Percentiles rank a stretch among this genome's conserved stretches.
phyloP scores from a whole-genome alignment of 306 rosid species.

The Abrus precatorius region DNA sequence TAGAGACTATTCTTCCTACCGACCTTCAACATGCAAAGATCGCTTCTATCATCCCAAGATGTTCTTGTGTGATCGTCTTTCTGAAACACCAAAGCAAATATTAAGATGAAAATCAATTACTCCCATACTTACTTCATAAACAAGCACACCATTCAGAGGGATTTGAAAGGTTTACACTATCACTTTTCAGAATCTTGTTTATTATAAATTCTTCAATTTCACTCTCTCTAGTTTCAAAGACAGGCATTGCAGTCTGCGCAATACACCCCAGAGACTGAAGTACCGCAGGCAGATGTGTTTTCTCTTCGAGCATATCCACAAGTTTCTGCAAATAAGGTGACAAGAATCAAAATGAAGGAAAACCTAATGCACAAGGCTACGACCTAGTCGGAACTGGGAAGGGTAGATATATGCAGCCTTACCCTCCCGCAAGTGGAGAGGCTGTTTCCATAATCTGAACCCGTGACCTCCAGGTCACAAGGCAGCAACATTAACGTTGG shows the following conservation, averaged over 20 bases:
- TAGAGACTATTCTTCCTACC: conserved; percentile 46
- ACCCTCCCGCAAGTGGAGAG: neutral
- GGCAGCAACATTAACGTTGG: neutral
- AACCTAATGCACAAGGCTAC: conserved; percentile 6
- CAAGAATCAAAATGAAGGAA: conserved; percentile 46
- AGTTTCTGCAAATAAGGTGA: conserved; percentile 74
- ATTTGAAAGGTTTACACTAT: conserved; percentile 66
- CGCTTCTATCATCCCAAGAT: conserved; percentile 90
- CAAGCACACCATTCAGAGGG: conserved; percentile 18
- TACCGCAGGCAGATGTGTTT: conserved; percentile 85
- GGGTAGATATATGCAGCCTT: neutral
- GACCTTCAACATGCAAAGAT: conserved; percentile 90
- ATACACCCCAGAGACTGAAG: conserved; percentile 98
- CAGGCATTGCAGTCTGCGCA: conserved; percentile 96
- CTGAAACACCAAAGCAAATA: conserved; percentile 62
- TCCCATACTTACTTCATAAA: conserved; percentile 46
- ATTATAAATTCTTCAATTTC: conserved; percentile 82
- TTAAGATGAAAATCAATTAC: conserved; percentile 48
- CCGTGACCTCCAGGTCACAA: neutral
- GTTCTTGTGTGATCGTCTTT: conserved; percentile 60
- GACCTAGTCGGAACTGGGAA: neutral
- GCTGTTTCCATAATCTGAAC: neutral
- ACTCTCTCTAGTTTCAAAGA: conserved; percentile 92
- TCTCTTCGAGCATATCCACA: conserved; percentile 90
- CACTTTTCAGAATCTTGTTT: conserved; percentile 73